Percentiles rank a stretch among this genome's conserved stretches.
Conservation (phyloP, 345 rosid genomes). For the Citropsis articulata region DNA sequence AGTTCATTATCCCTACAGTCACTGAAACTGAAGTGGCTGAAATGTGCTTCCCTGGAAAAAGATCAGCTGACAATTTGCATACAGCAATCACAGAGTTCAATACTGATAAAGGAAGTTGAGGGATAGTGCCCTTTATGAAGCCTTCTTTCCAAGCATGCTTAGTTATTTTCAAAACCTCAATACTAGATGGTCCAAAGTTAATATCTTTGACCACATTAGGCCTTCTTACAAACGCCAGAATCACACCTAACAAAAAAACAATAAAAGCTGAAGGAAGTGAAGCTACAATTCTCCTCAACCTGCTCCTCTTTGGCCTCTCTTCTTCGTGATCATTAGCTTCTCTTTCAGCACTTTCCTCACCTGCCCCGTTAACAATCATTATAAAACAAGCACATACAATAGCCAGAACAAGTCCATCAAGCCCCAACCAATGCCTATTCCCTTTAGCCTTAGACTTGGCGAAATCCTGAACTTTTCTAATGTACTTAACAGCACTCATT, state of each 20-base stretch:
- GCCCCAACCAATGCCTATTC: conserved; percentile 65
- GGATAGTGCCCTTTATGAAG: conserved; percentile 72
- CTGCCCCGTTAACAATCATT: conserved; percentile 57
- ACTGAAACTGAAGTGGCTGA: conserved; percentile 63
- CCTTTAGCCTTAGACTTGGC: conserved; percentile 57
- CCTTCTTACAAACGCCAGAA: conserved; percentile 57
- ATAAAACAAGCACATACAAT: conserved; percentile 60
- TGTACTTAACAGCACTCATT: conserved; percentile 70
- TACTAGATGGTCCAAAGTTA: conserved; percentile 59
- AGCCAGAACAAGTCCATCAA: conserved; percentile 78
- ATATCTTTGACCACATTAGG: conserved; percentile 46
- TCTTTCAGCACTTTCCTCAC: conserved; percentile 36
- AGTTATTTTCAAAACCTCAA: conserved; percentile 42
- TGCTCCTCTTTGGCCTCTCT: conserved; percentile 31
- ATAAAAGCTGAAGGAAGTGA: conserved; percentile 72
- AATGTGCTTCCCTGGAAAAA: conserved; percentile 69
- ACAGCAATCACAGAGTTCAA: conserved; percentile 84
- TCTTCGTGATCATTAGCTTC: conserved; percentile 10
- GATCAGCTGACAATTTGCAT: conserved; percentile 71
- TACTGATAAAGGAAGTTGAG: conserved; percentile 78
- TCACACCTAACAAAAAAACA: conserved; percentile 63
- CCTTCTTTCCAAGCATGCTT: conserved; percentile 73
- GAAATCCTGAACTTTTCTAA: conserved; percentile 57
- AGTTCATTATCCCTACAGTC: conserved; percentile 77
- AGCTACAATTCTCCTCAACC: conserved; percentile 31